Conservation (phyloP, 306 rosid species). For the Casuarina equisetifolia region DNA sequence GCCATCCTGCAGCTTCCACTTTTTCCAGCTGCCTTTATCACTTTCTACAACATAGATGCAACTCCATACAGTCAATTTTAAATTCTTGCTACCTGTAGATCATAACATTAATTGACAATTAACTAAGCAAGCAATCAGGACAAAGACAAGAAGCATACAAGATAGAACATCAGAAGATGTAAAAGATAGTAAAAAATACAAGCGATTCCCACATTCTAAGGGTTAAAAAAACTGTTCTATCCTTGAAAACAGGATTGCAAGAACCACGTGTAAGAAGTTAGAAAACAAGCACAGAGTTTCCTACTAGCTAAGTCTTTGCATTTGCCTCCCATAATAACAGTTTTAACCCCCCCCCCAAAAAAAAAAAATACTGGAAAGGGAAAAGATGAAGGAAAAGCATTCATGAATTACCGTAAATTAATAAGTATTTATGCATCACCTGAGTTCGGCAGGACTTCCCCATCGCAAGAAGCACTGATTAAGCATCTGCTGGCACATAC, state of each 20-base stretch:
- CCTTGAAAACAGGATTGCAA: neutral
- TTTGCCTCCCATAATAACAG: neutral
- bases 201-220: neutral
- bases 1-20: neutral
- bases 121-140: neutral
- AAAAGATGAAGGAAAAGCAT: neutral
- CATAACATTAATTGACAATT: neutral
- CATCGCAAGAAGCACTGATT: slow-evolving; percentile 21
- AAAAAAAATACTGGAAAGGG: neutral
- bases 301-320: neutral
- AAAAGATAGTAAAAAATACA: neutral
- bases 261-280: neutral
- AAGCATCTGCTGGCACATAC: slow-evolving; percentile 44
- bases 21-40: slow-evolving; percentile 6
- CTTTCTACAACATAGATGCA: slow-evolving; percentile 25
- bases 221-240: neutral
- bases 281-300: neutral
- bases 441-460: slow-evolving; percentile 35
- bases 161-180: neutral
- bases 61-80: neutral
- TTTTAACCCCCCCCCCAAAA: neutral
- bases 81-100: neutral
- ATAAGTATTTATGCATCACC: slow-evolving; percentile 31
- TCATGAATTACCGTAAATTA: neutral
- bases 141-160: no score